A percentile compares a stretch with the other conserved stretches of the same genome.
Evolutionary conservation across 2,329 filamentous ascomycete species (phyloP).

Genomic region (Dryadomyces quercivorus): DNA sequence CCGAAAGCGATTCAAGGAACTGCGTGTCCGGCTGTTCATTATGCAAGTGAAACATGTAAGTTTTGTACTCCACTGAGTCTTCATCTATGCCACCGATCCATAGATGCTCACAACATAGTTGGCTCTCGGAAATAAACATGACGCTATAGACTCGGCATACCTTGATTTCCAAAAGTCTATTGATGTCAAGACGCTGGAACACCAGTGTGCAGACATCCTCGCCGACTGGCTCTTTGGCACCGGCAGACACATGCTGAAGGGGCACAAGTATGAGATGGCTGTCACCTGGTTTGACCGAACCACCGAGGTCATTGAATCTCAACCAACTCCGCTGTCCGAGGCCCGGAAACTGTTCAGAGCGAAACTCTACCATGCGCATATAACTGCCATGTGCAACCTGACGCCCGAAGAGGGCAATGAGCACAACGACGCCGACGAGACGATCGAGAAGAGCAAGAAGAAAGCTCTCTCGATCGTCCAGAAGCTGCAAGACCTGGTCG

Average conservation of each 20-base stretch:
- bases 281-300: constrained; percentile 64
- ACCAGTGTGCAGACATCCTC: constrained; percentile 38
- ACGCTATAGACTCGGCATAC: constrained; percentile 33
- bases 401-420: too few species aligned
- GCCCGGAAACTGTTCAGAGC: too few species aligned
- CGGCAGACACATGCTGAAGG: constrained; percentile 44
- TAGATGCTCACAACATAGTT: not conserved
- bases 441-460: too few species aligned
- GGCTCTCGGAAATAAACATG: not conserved
- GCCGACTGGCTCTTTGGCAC: constrained; percentile 62
- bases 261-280: constrained; percentile 41
- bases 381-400: too few species aligned
- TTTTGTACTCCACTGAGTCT: not conserved
- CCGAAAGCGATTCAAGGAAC: constrained; percentile 16
- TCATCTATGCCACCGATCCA: too few species aligned
- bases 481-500: constrained; percentile 49
- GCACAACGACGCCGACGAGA: too few species aligned
- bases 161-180: constrained; percentile 30
- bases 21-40: constrained; percentile 51
- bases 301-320: constrained; percentile 41
- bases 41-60: constrained; percentile 53
- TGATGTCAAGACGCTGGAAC: constrained; percentile 28
- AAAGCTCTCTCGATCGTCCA: constrained; percentile 9
- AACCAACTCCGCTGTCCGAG: constrained; percentile 13
- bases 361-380: too few species aligned